phyloP scores from a whole-genome alignment of 805 yeast species.

The Wickerhamiella domercqiae region DNA sequence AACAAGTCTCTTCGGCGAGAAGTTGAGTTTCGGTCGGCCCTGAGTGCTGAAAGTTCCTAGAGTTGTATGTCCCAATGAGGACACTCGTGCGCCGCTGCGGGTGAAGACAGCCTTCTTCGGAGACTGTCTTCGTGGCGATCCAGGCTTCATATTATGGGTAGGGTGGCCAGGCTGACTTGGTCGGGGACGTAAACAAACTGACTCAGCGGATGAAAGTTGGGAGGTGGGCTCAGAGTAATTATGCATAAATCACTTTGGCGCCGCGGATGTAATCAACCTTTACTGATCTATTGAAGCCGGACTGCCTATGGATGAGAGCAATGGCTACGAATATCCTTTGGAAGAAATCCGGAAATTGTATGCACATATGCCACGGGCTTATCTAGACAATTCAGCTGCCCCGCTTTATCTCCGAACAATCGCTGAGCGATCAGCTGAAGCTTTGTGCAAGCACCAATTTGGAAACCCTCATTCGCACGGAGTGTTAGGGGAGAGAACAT shows the following conservation, averaged over 20 bases:
- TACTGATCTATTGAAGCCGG: too few relatives aligned
- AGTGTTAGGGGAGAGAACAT: slow-evolving; percentile 21
- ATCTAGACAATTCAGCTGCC: slow-evolving; percentile 33
- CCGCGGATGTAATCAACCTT: too few relatives aligned
- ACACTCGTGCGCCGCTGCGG: not conserved
- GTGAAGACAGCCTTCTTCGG: not conserved
- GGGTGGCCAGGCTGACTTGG: too few relatives aligned
- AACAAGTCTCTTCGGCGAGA: not conserved
- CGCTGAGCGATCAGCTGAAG: slow-evolving; percentile 18
- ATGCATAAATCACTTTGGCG: too few relatives aligned
- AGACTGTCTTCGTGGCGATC: not conserved
- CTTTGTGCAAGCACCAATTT: slow-evolving; percentile 17
- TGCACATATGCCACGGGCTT: slow-evolving; percentile 14
- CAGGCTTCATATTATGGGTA: slow-evolving; percentile 1
- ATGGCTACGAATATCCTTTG: too few relatives aligned
- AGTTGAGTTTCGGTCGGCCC: not conserved
- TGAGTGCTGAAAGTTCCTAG: not conserved
- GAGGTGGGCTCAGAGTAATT: too few relatives aligned
- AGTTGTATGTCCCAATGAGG: not conserved
- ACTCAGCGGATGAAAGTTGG: too few relatives aligned
- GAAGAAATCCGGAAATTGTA: slow-evolving; percentile 9
- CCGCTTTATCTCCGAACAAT: slow-evolving; percentile 24
- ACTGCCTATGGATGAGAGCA: too few relatives aligned
- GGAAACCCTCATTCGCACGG: slow-evolving; percentile 33
- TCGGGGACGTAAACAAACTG: too few relatives aligned